A percentile compares a stretch with the other conserved stretches of the same genome.
Conservation (phyloP, 345 rosid genomes). For the Eucalyptus marginata region DNA sequence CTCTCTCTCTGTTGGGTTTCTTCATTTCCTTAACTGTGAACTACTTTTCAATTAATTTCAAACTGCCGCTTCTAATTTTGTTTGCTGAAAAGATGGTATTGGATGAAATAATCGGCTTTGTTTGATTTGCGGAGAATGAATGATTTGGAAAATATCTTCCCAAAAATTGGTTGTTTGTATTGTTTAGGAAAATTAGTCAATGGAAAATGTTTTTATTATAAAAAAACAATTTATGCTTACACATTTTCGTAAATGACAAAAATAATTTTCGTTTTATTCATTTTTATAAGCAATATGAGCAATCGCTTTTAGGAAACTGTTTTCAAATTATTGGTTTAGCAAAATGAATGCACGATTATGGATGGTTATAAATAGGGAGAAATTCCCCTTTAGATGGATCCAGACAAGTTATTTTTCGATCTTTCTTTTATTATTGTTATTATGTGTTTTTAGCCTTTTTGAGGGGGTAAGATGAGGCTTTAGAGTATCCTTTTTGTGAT, state of each 20-base stretch:
- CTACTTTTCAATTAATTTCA: neutral
- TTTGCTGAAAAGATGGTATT: neutral
- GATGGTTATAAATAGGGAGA: neutral
- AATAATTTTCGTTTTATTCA: neutral
- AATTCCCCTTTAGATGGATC: neutral
- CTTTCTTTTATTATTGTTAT: neutral
- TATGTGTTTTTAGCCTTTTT: neutral
- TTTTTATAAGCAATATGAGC: neutral
- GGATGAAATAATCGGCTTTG: neutral
- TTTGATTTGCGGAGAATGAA: neutral
- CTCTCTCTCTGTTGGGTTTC: neutral
- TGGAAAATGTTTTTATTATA: neutral
- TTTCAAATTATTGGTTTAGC: neutral
- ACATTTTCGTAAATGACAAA: neutral
- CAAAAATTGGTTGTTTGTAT: neutral
- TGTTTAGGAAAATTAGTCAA: neutral
- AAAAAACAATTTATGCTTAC: neutral
- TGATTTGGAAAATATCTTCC: neutral
- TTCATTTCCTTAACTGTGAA: neutral
- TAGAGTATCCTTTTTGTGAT: neutral
- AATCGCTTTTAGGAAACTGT: neutral
- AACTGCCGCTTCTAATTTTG: neutral
- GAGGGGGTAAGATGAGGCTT: neutral
- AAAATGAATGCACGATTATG: neutral
- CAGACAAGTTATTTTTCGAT: neutral